Conservation (phyloP, 202 grass and related monocot species). For the Panicum hallii region DNA sequence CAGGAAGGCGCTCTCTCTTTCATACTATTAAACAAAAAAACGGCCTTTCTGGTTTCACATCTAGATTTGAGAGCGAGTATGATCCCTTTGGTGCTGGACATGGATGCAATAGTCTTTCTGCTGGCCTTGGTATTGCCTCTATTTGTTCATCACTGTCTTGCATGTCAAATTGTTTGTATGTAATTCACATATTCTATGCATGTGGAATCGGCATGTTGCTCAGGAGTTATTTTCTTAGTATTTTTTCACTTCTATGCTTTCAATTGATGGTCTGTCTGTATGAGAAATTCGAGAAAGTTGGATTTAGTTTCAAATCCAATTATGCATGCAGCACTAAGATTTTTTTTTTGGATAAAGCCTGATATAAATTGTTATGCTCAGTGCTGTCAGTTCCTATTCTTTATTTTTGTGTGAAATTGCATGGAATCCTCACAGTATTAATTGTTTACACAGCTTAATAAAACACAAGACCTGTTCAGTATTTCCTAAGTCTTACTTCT, state of each 20-base stretch:
- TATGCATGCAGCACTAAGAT: neutral
- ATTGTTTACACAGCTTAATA: constrained; percentile 17
- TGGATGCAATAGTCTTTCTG: constrained; percentile 86
- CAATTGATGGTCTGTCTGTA: neutral
- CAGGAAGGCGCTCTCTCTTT: constrained; percentile 65
- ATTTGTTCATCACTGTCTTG: constrained; percentile 24
- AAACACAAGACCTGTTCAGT: neutral
- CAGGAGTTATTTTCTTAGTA: constrained; percentile 13
- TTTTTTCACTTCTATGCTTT: neutral
- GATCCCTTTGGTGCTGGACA: constrained; percentile 79
- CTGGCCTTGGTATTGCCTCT: constrained; percentile 60
- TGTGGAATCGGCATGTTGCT: neutral
- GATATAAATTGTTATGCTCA: constrained; percentile 25
- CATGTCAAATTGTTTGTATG: constrained; percentile 2
- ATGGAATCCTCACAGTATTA: neutral
- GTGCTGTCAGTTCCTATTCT: neutral
- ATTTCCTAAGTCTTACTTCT: constrained; percentile 12
- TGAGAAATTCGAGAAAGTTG: constrained; percentile 17
- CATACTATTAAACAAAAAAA: constrained; percentile 72
- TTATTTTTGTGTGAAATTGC: constrained; percentile 15
- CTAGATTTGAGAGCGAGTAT: constrained; percentile 76
- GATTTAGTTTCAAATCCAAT: constrained; percentile 19
- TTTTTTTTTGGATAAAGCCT: neutral
- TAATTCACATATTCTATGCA: neutral
- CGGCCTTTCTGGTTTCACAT: constrained; percentile 77